Conservation (phyloP, 768 basidiomycete genomes). For the Tylopilus subfusipes region DNA sequence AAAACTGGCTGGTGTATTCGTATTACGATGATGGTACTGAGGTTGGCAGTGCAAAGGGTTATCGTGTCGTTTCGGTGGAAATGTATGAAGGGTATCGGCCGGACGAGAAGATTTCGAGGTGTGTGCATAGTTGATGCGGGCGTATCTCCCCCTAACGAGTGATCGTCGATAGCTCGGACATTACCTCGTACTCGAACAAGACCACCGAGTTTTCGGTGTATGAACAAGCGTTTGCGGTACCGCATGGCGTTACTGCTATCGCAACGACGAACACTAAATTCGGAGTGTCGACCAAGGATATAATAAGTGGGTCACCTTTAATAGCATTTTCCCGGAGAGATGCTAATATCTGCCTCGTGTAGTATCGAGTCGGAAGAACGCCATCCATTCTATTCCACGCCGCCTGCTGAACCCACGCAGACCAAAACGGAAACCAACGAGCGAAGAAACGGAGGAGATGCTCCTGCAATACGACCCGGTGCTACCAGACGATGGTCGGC, state of each 20-base stretch:
- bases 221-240: constrained; percentile 69
- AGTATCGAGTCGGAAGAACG: constrained; percentile 78
- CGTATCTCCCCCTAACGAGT: constrained; percentile 6
- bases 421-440: constrained; percentile 70
- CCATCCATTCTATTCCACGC: constrained; percentile 71
- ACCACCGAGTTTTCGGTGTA: constrained; percentile 52
- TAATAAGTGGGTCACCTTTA: constrained; percentile 61
- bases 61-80: constrained; percentile 78
- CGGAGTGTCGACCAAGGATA: constrained; percentile 82
- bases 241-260: constrained; percentile 65
- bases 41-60: constrained; percentile 54
- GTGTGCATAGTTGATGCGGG: constrained; percentile 19
- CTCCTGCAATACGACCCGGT: constrained; percentile 83
- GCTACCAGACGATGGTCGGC: constrained; percentile 62
- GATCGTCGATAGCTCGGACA: constrained; percentile 42
- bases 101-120: constrained; percentile 76
- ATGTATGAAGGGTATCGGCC: constrained; percentile 73
- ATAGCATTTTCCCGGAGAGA: background rate
- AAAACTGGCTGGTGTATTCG: constrained; percentile 93
- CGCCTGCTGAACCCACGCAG: constrained; percentile 79
- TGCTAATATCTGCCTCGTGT: background rate
- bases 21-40: constrained; percentile 67
- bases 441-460: constrained; percentile 79
- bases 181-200: constrained; percentile 53
- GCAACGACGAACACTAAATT: constrained; percentile 79